Base-by-base conservation (phyloP, 495 filamentous ascomycete genomes). In the Tuber melanosporum region DNA sequence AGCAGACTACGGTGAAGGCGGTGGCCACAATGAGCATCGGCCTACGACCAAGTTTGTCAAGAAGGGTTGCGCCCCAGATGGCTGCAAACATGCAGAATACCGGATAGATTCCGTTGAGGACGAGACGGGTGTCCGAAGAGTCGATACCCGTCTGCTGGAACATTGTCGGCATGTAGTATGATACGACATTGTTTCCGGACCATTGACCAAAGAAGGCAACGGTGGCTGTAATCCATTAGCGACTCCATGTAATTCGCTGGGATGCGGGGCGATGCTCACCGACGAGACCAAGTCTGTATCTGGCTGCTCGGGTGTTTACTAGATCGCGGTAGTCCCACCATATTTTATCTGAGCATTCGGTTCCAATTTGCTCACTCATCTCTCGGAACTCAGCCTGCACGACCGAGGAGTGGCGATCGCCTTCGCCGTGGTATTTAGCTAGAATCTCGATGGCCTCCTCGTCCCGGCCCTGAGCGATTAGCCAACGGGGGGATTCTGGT, bases 371-470 rank as follows among this genome's bases (percentile, higher is more conserved):
- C 39, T 80, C 73, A 70, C 74, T 62, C 76, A 85, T 85, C 72
- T 85, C 84, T 39, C 57, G 32, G 71, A 75, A 81, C 45, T 85
- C 81, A 14, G 77, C 57, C 52, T 77, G 75, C 36, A 86, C 84
- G 9, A 84, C 72, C 12, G 76, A 70, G 14, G 83, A 80, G 20
- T 79, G 71, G 2, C 66, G 47, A n/a, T 79, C 77, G 41, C 73
- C 80, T 14, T 76, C 80, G 6, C 80, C 80, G 47, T 82, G 80
- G 73, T 82, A 82, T 77, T 89, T 89, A 57, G 85, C 81, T 15
- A 92, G 82, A n/a, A 91, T 86, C 17, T 86, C 84, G 39, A 86
- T 85, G 0, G 90, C 89, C 75, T 92, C 89, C 12, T 90, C 86
- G 46, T 80, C 78, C 32, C 89, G 86, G 76, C 90, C 89, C 76